Conservation (phyloP, 73 alveolate genomes). For the Paramecium sonneborni region DNA sequence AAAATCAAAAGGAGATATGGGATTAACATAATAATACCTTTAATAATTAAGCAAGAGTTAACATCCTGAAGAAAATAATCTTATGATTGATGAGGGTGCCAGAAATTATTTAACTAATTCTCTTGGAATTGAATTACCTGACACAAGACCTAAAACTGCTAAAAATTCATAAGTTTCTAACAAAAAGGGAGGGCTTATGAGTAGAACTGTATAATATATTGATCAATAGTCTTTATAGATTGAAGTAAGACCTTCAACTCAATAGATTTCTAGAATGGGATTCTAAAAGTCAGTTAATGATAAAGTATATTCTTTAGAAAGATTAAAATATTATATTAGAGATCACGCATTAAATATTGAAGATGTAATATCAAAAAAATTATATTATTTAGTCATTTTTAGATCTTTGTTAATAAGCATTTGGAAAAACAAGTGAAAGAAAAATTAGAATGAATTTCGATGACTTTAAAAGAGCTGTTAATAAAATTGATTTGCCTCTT, state of each 20-base stretch:
- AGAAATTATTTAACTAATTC: slow-evolving; percentile 21
- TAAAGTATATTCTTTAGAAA: slow-evolving; percentile 38
- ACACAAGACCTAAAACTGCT: slow-evolving; percentile 32
- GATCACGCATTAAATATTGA: slow-evolving; percentile 57
- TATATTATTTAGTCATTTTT: slow-evolving; percentile 36
- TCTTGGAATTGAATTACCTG: slow-evolving; percentile 62
- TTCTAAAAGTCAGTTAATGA: slow-evolving; percentile 31
- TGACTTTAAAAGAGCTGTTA: slow-evolving; percentile 48
- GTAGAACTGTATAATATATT: background rate
- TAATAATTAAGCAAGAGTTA: background rate
- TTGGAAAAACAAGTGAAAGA: slow-evolving; percentile 66
- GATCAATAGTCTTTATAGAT: background rate
- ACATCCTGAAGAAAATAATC: slow-evolving; percentile 12
- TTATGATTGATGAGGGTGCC: slow-evolving; percentile 59
- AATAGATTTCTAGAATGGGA: background rate
- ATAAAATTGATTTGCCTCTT: slow-evolving; percentile 52
- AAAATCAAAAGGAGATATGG: slow-evolving; percentile 62
- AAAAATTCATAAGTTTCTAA: background rate
- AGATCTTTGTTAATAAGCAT: slow-evolving; percentile 57
- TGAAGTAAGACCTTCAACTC: slow-evolving; percentile 44
- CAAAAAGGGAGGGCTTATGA: background rate
- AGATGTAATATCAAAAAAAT: slow-evolving; percentile 11
- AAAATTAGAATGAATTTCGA: slow-evolving; percentile 58
- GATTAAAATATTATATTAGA: slow-evolving; percentile 58
- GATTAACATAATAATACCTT: slow-evolving; percentile 7